Percentiles rank a stretch among this genome's conserved stretches.
Evolutionary conservation across 2,329 filamentous ascomycete genomes (phyloP).

Genomic region (Claviceps sp.): DNA sequence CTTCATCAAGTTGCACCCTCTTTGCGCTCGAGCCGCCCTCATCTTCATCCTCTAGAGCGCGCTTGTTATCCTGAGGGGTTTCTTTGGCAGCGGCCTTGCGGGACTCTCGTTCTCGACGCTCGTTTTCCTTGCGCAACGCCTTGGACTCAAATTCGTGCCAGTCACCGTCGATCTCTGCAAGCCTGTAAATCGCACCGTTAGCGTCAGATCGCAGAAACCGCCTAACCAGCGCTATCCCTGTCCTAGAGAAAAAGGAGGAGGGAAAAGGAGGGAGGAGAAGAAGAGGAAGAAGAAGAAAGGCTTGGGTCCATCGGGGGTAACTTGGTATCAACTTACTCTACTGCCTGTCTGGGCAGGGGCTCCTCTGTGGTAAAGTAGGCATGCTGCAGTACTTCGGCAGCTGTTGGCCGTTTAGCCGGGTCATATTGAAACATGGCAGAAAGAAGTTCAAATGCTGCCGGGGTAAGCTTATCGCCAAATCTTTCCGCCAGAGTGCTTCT

Average conservation of each 20-base stretch:
- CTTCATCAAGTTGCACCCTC: constrained; percentile 18
- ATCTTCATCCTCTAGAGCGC: constrained; percentile 16
- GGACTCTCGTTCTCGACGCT: constrained; percentile 46
- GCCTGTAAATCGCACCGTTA: constrained; percentile 27
- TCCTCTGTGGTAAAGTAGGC: constrained; percentile 79
- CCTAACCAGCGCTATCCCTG: no score
- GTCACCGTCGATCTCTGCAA: constrained; percentile 74
- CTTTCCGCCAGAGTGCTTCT: constrained; percentile 68
- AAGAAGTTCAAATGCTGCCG: constrained; percentile 72
- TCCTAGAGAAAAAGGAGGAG: background rate
- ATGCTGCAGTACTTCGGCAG: constrained; percentile 72
- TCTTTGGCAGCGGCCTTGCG: constrained; percentile 29
- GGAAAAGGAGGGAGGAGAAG: background rate
- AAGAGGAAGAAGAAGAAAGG: background rate
- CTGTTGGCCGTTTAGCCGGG: constrained; percentile 68
- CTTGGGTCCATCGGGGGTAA: background rate
- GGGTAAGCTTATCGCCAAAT: constrained; percentile 64
- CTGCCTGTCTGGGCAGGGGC: constrained; percentile 60
- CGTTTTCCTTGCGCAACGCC: constrained; percentile 79
- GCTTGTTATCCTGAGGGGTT: constrained; percentile 25
- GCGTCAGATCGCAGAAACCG: background rate
- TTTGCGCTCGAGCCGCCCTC: constrained; percentile 21
- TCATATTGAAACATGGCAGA: constrained; percentile 81
- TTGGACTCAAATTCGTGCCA: constrained; percentile 99
- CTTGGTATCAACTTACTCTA: constrained; percentile 50